Base-by-base conservation (phyloP, 371 early-diverging fungal species). In the Sporodiniella umbellata region DNA sequence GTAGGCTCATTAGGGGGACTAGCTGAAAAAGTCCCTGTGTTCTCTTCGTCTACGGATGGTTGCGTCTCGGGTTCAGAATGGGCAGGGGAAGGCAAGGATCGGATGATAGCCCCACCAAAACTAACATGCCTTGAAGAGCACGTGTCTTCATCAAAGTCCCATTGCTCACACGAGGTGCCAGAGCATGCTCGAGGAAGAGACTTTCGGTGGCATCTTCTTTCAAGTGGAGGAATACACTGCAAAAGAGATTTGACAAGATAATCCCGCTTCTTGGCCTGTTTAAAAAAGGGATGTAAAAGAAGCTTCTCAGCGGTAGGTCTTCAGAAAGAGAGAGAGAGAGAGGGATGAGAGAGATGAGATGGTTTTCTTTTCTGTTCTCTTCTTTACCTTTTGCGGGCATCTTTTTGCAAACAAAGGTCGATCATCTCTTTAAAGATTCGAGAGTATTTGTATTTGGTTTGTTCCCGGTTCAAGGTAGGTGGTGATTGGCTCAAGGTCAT, bases 401-500 rank as follows among this genome's bases (percentile, higher is more conserved):
- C 93, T 57, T 91, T 92, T 46, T 84, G 75, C 22, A 94, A 68
- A 69, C 95, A 93, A 21, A 57, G 28, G 57, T 92, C 92, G 45
- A 93, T 88, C 88, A 94, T 86, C 12, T 94, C 93, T 56, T 92
- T 90, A 51, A 93, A 87, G 1, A 69, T 24, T 50, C 83, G 90
- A 1, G 86, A 79, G 59, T 87, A 93, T 51, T 85, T 89, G 72
- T 89, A 79, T 47, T 72, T 78, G 0, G 89, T 82, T 4, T 70
- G 64, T 19, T 91, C 90, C 51, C 91, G 78, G 48, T 89, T 89
- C 43, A 94, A 62, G 2, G 91, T 92, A 7, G 95, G 95, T 4
- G 95, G 92, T 30, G 89, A 90, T 58, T 88, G 90, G 17, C 89
- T 87, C 21, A 94, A 78, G 12, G 93, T 94, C 73, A 94, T 71